Evolutionary conservation across 495 filamentous ascomycete species (phyloP).

Genomic region (Parathielavia appendiculata): DNA sequence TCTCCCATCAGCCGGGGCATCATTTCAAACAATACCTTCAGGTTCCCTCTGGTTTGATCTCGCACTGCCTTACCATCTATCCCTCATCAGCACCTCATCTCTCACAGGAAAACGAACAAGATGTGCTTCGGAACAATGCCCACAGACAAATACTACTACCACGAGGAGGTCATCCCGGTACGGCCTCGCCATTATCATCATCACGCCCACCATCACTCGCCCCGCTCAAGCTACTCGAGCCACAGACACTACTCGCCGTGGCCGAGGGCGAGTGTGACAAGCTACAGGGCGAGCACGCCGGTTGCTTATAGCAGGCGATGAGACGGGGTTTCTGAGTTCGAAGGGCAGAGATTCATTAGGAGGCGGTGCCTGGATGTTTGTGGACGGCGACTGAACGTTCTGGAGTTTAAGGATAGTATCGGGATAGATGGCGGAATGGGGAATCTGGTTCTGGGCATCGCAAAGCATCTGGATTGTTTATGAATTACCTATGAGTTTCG

Average conservation of each 20-base stretch:
- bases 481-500: too few relatives aligned
- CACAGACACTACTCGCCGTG: conserved; percentile 11
- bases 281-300: not conserved
- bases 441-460: too few relatives aligned
- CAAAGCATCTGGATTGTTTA: too few relatives aligned
- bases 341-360: not conserved
- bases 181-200: conserved; percentile 30
- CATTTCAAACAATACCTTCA: too few relatives aligned
- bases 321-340: not conserved
- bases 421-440: too few relatives aligned
- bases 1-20: too few relatives aligned
- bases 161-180: conserved; percentile 44
- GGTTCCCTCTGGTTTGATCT: too few relatives aligned
- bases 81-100: not conserved
- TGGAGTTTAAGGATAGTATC: too few relatives aligned
- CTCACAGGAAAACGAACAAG: conserved; percentile 8
- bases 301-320: conserved; percentile 3
- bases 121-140: conserved; percentile 43
- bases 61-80: not conserved
- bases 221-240: conserved; percentile 1
- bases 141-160: conserved; percentile 45
- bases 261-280: conserved; percentile 32
- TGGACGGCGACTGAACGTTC: too few relatives aligned
- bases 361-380: not conserved
- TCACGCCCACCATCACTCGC: conserved; percentile 28